These are phyloP conservation scores for Penicillium subrubescens DNA, from an alignment of 495 filamentous ascomycete species.

Conservation along the genomic window DNA sequence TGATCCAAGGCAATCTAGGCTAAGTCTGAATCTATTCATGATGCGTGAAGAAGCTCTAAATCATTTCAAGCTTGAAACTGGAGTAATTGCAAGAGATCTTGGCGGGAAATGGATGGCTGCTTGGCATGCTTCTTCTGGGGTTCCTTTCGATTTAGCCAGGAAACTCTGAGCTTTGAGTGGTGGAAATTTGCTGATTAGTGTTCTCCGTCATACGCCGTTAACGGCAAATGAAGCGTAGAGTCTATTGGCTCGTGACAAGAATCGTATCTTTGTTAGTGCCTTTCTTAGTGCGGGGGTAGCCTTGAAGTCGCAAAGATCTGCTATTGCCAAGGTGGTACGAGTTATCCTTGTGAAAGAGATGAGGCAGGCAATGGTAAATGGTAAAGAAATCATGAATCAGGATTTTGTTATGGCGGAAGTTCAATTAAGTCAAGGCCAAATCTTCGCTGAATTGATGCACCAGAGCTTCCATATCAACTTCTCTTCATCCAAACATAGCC, in stretches of 20 bases:
- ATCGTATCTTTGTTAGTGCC: background rate
- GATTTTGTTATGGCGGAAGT: background rate
- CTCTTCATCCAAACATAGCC: background rate
- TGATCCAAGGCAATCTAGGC: background rate
- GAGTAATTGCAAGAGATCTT: background rate
- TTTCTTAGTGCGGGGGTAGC: background rate
- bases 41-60: background rate
- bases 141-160: constrained; percentile 1
- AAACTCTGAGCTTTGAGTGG: background rate
- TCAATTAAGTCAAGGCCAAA: background rate
- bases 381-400: background rate
- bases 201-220: constrained; percentile 1
- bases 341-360: background rate
- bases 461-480: background rate
- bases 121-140: background rate
- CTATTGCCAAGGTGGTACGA: background rate
- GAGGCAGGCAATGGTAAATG: background rate
- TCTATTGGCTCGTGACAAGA: background rate
- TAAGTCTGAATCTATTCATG: background rate
- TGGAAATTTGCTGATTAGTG: background rate
- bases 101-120: background rate
- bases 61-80: background rate
- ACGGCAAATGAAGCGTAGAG: constrained; percentile 1
- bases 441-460: background rate
- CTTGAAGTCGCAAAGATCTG: background rate